Conservation (phyloP, 352 stramenopile species). For the Phytophthora constricta region DNA sequence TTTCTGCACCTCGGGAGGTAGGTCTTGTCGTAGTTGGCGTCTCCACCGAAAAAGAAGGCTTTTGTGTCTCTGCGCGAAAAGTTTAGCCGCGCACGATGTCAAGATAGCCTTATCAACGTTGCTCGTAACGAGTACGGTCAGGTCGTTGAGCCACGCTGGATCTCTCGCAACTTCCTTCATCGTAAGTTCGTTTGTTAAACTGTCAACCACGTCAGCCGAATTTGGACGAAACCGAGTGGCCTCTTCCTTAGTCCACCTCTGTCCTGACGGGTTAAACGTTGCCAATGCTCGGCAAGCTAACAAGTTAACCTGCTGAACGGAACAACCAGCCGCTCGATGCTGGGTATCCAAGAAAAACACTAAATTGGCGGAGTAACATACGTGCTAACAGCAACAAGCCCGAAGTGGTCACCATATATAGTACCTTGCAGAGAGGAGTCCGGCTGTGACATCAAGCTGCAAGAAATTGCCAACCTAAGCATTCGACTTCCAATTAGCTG, state of each 20-base stretch:
- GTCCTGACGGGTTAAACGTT: neutral
- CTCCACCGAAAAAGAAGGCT: conserved; percentile 11
- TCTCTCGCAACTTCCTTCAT: neutral
- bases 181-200: neutral
- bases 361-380: conserved; percentile 8
- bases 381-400: neutral
- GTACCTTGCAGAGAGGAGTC: conserved; percentile 21
- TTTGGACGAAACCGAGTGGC: conserved; percentile 2
- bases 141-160: conserved; percentile 14
- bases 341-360: conserved; percentile 14
- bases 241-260: conserved; percentile 1
- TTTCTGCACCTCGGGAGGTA: neutral
- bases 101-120: conserved; percentile 22
- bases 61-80: neutral
- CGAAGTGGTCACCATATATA: conserved; percentile 2
- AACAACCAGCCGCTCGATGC: conserved; percentile 4
- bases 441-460: conserved; percentile 9
- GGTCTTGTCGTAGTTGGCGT: neutral
- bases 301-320: conserved; percentile 1
- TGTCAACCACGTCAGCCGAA: conserved; percentile 2
- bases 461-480: conserved; percentile 24
- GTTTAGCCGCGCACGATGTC: neutral
- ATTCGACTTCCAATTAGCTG: no score
- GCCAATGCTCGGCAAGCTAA: conserved; percentile 6
- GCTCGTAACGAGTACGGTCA: conserved; percentile 11